These are phyloP conservation scores for Grammothele lineata DNA, from an alignment of 768 basidiomycete species.

Conservation along the genomic window DNA sequence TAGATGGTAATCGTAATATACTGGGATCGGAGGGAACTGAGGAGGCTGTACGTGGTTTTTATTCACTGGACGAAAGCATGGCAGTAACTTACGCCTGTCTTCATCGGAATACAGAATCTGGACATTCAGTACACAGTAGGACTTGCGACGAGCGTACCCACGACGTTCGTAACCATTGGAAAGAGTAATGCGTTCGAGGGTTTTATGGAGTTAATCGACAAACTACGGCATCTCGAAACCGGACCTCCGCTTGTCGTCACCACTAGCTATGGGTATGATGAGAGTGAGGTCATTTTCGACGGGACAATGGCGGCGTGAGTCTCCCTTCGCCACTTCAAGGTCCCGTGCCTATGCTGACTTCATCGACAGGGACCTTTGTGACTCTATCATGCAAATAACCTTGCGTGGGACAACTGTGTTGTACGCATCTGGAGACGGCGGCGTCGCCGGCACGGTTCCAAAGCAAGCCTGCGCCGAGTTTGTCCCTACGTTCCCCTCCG, in stretches of 20 bases:
- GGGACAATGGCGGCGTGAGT: constrained; percentile 43
- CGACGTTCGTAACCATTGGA: constrained; percentile 23
- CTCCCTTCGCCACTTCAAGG: not conserved
- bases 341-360: constrained; percentile 19
- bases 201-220: constrained; percentile 49
- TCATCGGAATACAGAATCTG: too few species aligned
- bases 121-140: constrained; percentile 30
- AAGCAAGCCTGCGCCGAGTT: too few species aligned
- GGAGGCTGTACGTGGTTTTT: constrained; percentile 50
- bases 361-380: constrained; percentile 38
- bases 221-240: constrained; percentile 37
- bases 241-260: constrained; percentile 55
- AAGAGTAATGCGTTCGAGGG: constrained; percentile 14
- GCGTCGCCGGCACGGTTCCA: constrained; percentile 28
- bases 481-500: constrained; percentile 30
- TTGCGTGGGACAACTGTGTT: constrained; percentile 31
- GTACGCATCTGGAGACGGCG: constrained; percentile 34
- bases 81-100: too few species aligned
- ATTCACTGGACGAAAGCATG: too few species aligned
- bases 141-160: constrained; percentile 24
- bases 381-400: constrained; percentile 31
- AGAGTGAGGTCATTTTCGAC: constrained; percentile 57
- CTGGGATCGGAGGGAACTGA: constrained; percentile 13
- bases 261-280: constrained; percentile 69
- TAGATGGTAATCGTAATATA: too few species aligned